A percentile compares a stretch with the other conserved stretches of the same genome.
These are phyloP conservation scores for Fusarium marasasianum DNA, from an alignment of 2,329 filamentous ascomycete genomes.

Conservation along the genomic window DNA sequence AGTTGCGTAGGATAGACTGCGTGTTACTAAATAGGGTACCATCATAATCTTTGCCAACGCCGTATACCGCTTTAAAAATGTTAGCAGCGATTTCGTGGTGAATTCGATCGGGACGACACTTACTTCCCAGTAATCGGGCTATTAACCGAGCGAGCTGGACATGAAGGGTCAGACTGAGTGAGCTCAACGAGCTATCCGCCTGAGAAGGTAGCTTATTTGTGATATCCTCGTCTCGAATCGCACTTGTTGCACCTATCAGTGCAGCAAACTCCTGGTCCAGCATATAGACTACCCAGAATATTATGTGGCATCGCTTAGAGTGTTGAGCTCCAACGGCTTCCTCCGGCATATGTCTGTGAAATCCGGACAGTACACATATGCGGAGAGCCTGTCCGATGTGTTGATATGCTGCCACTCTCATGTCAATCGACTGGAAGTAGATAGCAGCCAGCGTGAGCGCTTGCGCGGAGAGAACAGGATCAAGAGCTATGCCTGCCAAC, in stretches of 20 bases:
- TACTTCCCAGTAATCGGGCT: slow-evolving; percentile 35
- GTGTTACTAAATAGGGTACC: slow-evolving; percentile 43
- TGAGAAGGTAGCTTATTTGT: slow-evolving; percentile 44
- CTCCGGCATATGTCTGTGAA: slow-evolving; percentile 41
- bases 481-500: slow-evolving; percentile 37
- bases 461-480: slow-evolving; percentile 37
- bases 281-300: slow-evolving; percentile 47
- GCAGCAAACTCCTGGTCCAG: slow-evolving; percentile 42
- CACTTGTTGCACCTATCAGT: slow-evolving; percentile 41
- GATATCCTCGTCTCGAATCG: slow-evolving; percentile 45
- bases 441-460: slow-evolving; percentile 49
- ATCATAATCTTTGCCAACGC: slow-evolving; percentile 43
- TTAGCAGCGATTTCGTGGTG: background rate
- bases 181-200: slow-evolving; percentile 41
- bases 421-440: slow-evolving; percentile 53
- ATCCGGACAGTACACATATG: slow-evolving; percentile 46
- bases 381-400: slow-evolving; percentile 49
- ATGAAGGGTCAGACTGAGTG: slow-evolving; percentile 39
- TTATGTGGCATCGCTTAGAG: slow-evolving; percentile 42
- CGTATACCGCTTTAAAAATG: slow-evolving; percentile 32
- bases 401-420: slow-evolving; percentile 51
- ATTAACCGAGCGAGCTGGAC: slow-evolving; percentile 42
- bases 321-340: slow-evolving; percentile 34
- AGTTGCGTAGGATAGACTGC: slow-evolving; percentile 40
- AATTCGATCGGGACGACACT: rapidly evolving